Evolutionary conservation across 1,284 basidiomycete genomes (phyloP), one percentile per base, ranked within the genome.

Genomic region (Marasmius fiardii): DNA sequence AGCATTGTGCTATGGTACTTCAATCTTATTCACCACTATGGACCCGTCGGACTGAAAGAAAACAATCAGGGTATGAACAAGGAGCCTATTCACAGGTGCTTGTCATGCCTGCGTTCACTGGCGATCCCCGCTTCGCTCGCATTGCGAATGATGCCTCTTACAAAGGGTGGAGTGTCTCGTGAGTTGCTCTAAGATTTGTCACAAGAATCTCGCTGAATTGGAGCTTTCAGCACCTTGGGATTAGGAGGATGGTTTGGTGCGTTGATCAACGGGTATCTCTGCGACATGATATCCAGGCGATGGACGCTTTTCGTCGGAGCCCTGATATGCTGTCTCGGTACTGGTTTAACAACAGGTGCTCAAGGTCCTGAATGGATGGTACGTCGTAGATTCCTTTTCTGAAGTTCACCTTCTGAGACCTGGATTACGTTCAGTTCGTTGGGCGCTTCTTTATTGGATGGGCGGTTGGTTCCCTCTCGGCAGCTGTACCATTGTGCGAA

Each of bases 81-180:
- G 64, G 64, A 1, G 61, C 64, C 18, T 65, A 65, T 37, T 62
- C 62, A 11, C 64, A 66, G 51, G 64, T 66, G 8, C 60, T 66
- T 12, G 64, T 66, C n/a, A 66, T 66, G 64, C 58, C 63, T 11
- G 60, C 62, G 10, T 66, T 66, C 44, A 59, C 60, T 14, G 57
- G 58, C 37, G 47, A 66, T 54, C 62, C 59, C 4, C 53, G 35
- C 43, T 66, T 66, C 44, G 50, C 63, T 10, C 59, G 62, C 14
- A 66, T 66, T 24, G 64, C 63, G 4, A 58, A 60, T 52, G 64
- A 66, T 55, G 52, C 64, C 14, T 62, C 62, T 7, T 66, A 58
- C 52, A 66, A 66, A 52, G 64, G 64, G 21, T 66, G 64, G 64
- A 63, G 63, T 50, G 64, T 66, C 14, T 64, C 63, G 61, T 64